Conservation (phyloP, 176 grass and related monocot genomes). For the Puccinellia tenuiflora region DNA sequence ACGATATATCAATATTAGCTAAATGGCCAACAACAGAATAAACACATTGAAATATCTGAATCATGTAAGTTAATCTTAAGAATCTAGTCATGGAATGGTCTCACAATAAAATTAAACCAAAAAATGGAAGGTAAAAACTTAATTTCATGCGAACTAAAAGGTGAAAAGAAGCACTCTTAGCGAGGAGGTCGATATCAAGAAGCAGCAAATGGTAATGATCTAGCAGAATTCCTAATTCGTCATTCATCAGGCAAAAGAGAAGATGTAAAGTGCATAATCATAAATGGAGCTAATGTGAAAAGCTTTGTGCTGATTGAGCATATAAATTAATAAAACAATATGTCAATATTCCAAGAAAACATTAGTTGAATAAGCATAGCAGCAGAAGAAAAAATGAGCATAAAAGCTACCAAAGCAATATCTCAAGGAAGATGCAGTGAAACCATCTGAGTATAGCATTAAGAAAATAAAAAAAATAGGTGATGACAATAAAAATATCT, state of each 20-base stretch:
- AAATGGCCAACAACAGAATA: neutral
- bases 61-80: neutral
- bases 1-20: conserved; percentile 11
- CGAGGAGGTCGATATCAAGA: neutral
- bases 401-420: neutral
- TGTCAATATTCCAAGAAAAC: neutral
- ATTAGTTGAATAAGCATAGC: neutral
- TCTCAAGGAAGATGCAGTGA: neutral
- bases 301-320: neutral
- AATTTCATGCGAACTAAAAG: neutral
- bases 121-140: neutral
- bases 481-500: neutral
- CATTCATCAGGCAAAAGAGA: neutral
- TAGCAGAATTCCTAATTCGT: neutral
- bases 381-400: neutral
- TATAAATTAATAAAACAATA: neutral
- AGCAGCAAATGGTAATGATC: neutral
- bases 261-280: neutral
- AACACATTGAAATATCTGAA: neutral
- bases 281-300: neutral
- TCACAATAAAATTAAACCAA: neutral
- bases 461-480: neutral
- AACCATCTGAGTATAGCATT: neutral
- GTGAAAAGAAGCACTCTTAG: neutral
- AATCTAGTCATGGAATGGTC: neutral